Evolutionary conservation across 1,284 basidiomycete species (phyloP), one percentile per base, ranked within the genome.

Genomic region (Agroathelia rolfsii): DNA sequence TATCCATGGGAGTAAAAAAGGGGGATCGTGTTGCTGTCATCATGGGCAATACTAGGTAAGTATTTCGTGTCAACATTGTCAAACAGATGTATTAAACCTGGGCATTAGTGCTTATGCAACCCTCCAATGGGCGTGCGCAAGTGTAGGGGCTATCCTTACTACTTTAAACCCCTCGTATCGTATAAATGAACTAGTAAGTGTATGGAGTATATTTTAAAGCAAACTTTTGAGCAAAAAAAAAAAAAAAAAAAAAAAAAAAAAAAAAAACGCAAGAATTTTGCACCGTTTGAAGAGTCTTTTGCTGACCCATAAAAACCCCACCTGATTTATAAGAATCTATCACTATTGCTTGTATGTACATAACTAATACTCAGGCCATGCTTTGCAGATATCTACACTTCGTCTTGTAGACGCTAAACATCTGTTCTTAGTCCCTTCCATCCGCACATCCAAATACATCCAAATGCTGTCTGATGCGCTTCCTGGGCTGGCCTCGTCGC

Each of bases 111-210:
- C 80, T 10, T 89, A 89, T 51, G 84, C 80, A 2, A 65, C 72
- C 54, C 53, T 88, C 20, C 86, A 89, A 47, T 87, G 85, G 84
- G 85, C 85, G 5, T 80, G 76, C 42, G 80, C 84, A 16, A 72
- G 72, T 35, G 66, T 87, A 29, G 57, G 55, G 6, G 53, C 54
- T 5, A 46, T 58, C 14, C 30, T 58, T 7, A 55, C 56, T 2
- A 55, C 52, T 5, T 39, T 58, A 30, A 59, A 59, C 38, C 57
- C 57, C 17, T 50, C 56, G 8, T 58, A 56, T 39, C 45, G 45
- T 22, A 43, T 48, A 3, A 40, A 48, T 23, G 56, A 59, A 34
- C 49, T 59, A 14, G 44, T 44, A 20, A 35, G 36, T 37, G n/a
- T n/a, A n/a, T n/a, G n/a, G n/a, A n/a, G n/a, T n/a, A n/a, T n/a